A percentile compares a stretch with the other conserved stretches of the same genome.
These are phyloP conservation scores for Hypoxylon rickii DNA, from an alignment of 495 filamentous ascomycete species.

Conservation along the genomic window DNA sequence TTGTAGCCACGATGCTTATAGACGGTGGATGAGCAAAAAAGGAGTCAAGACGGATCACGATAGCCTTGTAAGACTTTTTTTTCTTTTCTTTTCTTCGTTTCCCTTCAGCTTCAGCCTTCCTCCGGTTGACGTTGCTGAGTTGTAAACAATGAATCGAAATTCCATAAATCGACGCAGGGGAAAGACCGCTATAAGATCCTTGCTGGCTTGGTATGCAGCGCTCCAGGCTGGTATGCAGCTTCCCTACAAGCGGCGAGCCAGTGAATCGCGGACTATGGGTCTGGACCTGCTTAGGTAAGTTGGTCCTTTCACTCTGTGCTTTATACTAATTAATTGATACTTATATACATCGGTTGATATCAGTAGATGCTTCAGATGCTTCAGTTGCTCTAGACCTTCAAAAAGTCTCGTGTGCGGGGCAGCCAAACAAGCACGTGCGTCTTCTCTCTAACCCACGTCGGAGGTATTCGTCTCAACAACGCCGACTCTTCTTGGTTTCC, in stretches of 20 bases:
- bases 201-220: constrained; percentile 1
- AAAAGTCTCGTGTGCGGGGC: no score
- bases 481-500: not conserved
- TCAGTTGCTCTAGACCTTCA: no score
- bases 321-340: no score
- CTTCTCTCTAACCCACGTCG: not conserved
- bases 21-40: constrained; percentile 11
- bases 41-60: not conserved
- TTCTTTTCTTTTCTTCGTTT: no score
- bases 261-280: no score
- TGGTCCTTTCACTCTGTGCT: no score
- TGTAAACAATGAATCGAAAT: not conserved
- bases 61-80: constrained; percentile 26
- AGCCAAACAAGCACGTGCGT: no score
- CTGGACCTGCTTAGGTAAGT: no score
- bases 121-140: constrained; percentile 26
- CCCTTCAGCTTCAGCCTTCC: constrained; percentile 37
- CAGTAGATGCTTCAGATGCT: no score
- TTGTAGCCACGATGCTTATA: not conserved
- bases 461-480: not conserved
- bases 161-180: not conserved
- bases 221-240: not conserved
- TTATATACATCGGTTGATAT: no score
- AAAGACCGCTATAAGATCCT: constrained; percentile 17
- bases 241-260: no score